Conservation (phyloP, 129 eudicot species). For the Rutidosis leptorrhynchoides region DNA sequence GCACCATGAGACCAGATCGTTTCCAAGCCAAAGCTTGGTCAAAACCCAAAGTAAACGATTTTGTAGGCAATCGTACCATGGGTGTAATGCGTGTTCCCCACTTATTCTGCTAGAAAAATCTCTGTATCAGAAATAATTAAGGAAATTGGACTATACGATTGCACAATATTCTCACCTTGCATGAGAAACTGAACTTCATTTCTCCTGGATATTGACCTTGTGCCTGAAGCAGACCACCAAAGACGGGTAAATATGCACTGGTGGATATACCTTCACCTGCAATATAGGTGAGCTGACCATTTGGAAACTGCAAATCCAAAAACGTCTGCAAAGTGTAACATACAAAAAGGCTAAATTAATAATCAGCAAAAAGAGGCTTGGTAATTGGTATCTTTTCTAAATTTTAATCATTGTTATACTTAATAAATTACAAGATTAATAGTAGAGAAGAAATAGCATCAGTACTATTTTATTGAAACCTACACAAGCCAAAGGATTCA, state of each 20-base stretch:
- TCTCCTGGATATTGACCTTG: constrained; percentile 96
- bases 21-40: constrained; percentile 86
- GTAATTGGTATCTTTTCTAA: background rate
- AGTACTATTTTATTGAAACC: constrained; percentile 22
- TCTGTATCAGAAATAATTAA: constrained; percentile 9
- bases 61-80: constrained; percentile 70
- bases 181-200: constrained; percentile 78
- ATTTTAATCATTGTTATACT: constrained; percentile 2
- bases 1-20: constrained; percentile 79
- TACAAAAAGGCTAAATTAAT: background rate
- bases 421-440: background rate
- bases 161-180: constrained; percentile 50
- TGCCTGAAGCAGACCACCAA: constrained; percentile 93
- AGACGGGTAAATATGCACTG: constrained; percentile 64
- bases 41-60: constrained; percentile 62
- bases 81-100: constrained; percentile 82
- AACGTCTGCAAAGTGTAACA: constrained; percentile 51
- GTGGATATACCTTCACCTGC: constrained; percentile 84
- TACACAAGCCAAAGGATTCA: constrained; percentile 86
- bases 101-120: constrained; percentile 54
- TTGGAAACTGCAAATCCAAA: constrained; percentile 88
- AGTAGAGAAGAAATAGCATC: background rate
- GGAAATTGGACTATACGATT: background rate
- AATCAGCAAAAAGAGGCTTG: background rate
- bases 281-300: constrained; percentile 80